These are phyloP conservation scores for Melastoma candidum DNA, from an alignment of 441 rosid genomes.

Conservation along the genomic window DNA sequence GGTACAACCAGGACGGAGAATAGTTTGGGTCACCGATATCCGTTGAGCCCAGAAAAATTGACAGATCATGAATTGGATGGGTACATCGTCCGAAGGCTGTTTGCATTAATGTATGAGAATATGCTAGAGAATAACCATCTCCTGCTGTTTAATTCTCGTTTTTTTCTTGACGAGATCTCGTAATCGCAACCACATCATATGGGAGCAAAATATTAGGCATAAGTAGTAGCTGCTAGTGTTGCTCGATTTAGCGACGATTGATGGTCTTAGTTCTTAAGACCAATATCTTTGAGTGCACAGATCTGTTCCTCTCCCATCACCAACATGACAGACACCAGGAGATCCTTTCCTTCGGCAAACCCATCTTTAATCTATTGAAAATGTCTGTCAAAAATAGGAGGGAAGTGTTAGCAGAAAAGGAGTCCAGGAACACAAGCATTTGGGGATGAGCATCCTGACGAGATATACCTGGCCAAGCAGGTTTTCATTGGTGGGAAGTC, in stretches of 20 bases:
- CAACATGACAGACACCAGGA: slow-evolving; percentile 6
- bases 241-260: too few species aligned
- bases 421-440: neutral
- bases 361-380: slow-evolving; percentile 9
- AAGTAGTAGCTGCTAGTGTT: too few species aligned
- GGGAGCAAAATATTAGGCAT: neutral
- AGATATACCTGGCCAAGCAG: slow-evolving; percentile 11
- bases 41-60: too few species aligned
- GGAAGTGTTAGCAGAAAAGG: neutral
- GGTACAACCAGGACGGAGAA: too few species aligned
- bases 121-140: neutral
- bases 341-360: slow-evolving; percentile 5
- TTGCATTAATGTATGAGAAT: neutral
- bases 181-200: neutral
- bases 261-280: slow-evolving; percentile 5
- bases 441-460: neutral
- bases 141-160: too few species aligned
- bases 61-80: neutral
- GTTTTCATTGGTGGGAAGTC: neutral
- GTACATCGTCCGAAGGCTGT: too few species aligned
- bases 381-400: too few species aligned
- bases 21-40: too few species aligned
- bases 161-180: neutral
- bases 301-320: slow-evolving; percentile 5
- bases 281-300: slow-evolving; percentile 3